Conservation (phyloP, 306 rosid genomes). For the Medicago lupulina region DNA sequence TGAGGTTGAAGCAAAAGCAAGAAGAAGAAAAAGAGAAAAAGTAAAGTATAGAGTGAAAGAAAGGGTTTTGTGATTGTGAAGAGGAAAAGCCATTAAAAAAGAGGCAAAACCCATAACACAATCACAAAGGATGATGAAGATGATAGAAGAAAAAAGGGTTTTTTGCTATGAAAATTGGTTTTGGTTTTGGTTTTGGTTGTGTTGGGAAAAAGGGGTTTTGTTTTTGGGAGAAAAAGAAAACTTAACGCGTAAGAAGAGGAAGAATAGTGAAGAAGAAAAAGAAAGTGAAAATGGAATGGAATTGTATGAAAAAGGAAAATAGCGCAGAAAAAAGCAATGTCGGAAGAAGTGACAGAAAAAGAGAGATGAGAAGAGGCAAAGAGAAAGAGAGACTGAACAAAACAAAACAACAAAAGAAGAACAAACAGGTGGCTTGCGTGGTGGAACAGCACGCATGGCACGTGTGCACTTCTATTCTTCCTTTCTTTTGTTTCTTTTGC, state of each 20-base stretch:
- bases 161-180: background rate
- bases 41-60: constrained; percentile 37
- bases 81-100: constrained; percentile 63
- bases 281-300: background rate
- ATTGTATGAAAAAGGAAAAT: background rate
- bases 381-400: background rate
- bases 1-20: constrained; percentile 24
- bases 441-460: background rate
- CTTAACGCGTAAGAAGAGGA: constrained; percentile 34
- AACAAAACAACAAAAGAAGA: background rate
- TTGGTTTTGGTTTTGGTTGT: background rate
- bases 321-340: background rate
- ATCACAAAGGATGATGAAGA: background rate
- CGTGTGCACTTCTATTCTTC: background rate
- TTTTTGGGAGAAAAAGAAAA: background rate
- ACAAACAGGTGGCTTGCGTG: background rate
- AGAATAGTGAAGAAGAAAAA: background rate
- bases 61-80: constrained; percentile 39
- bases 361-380: background rate
- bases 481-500: background rate
- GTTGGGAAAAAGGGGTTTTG: background rate
- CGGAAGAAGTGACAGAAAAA: background rate
- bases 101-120: constrained; percentile 51
- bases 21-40: constrained; percentile 26
- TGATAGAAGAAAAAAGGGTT: constrained; percentile 14